Base-by-base conservation (phyloP, 805 yeast species). In the Myxozyma sirexii region DNA sequence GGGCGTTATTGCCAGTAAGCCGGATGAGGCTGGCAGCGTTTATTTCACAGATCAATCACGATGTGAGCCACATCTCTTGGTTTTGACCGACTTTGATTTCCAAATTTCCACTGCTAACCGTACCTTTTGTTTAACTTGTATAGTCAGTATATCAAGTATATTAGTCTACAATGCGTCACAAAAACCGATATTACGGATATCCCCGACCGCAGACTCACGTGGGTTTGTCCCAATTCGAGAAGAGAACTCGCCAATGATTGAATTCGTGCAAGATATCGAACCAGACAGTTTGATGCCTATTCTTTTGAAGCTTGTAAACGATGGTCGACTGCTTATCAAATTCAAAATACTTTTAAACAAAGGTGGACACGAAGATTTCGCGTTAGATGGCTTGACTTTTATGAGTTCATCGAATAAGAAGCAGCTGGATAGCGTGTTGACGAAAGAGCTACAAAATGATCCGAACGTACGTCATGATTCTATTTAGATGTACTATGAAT, bases 381-480 rank as follows among this genome's bases (percentile, higher is more conserved):
- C 49, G 10, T 44, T 71, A 21, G 48, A 64, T 19, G 73, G 72
- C 27, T 62, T 73, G 53, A 75, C 77, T 13, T 69, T 75, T 57
- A 66, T 74, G 42, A 62, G 70, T 3, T 70, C 72, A 7, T 29
- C 63, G 6, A 59, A 67, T 21, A 63, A 56, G n/a, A 57, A 61
- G 6, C 65, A 69, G 45, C 66, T 74, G 24, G 74, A 74, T 42
- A 48, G 64, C 5, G 67, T 73, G 59, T 63, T 74, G 39, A 71
- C 71, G 26, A 71, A 68, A 29, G 77, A 74, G 60, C 64, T 74
- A 42, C 71, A 72, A 50, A 69, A 68, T 58, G 64, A 64, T 57
- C 66, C 67, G 10, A 64, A 64, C 42, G 63, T 60, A 35, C n/a
- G 63, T 12, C 75, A 75, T 13, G 70, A 12, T 15, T 19, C 8